A percentile compares a stretch with the other conserved stretches of the same genome.
Conservation (phyloP, 1,284 basidiomycete species). For the Pterulicium gracile region DNA sequence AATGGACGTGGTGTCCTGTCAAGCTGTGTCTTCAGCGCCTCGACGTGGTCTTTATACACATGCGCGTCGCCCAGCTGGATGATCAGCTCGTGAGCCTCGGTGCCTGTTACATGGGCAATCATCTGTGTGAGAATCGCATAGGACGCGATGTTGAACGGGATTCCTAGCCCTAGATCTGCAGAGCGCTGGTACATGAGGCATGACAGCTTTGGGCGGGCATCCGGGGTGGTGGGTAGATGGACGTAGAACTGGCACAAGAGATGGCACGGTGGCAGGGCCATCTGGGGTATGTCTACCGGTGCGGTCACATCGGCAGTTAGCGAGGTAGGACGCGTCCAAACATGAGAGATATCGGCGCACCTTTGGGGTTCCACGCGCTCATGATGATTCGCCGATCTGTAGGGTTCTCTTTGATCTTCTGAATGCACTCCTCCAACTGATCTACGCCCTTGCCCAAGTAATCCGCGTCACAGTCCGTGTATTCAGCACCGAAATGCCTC, state of each 20-base stretch:
- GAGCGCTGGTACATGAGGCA: slow-evolving; percentile 99
- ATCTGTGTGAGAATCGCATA: slow-evolving; percentile 96
- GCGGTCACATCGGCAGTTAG: no score
- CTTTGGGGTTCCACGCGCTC: slow-evolving; percentile 96
- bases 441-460: slow-evolving; percentile 91
- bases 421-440: slow-evolving; percentile 81
- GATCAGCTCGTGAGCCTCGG: slow-evolving; percentile 80
- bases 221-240: slow-evolving; percentile 53
- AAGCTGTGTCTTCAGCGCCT: slow-evolving; percentile 77
- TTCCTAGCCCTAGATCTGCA: slow-evolving; percentile 92
- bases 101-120: slow-evolving; percentile 86
- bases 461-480: slow-evolving; percentile 72
- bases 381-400: slow-evolving; percentile 95
- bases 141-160: slow-evolving; percentile 98
- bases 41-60: slow-evolving; percentile 90
- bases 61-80: slow-evolving; percentile 96
- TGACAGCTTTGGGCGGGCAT: slow-evolving; percentile 63
- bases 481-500: slow-evolving; percentile 94
- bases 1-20: slow-evolving; percentile 72
- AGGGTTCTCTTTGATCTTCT: slow-evolving; percentile 88
- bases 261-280: slow-evolving; percentile 98
- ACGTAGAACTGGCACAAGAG: slow-evolving; percentile 99
- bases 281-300: slow-evolving; percentile 83
- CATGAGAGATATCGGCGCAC: slow-evolving; percentile 29
- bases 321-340: slow-evolving; percentile 4